Evolutionary conservation across 108 stramenopile genomes (phyloP).

Genomic region (Nitzschia palea): DNA sequence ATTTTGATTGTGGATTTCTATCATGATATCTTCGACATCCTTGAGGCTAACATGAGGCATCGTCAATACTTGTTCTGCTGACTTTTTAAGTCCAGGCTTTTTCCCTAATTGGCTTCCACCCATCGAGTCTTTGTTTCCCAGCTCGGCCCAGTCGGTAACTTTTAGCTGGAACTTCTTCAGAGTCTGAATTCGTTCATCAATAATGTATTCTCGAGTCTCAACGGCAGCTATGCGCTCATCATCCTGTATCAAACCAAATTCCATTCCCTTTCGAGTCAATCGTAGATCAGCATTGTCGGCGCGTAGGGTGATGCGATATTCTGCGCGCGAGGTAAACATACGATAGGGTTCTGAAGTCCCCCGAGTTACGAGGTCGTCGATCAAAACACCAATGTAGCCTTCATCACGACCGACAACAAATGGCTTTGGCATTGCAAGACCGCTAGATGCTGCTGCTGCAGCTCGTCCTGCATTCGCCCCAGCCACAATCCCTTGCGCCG

Average conservation of each 20-base stretch:
- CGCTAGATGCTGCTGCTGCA: slow-evolving; percentile 53
- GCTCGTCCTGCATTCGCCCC: slow-evolving; percentile 89
- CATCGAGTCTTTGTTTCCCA: slow-evolving; percentile 74
- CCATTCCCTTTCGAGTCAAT: slow-evolving; percentile 87
- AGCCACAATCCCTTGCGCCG: slow-evolving; percentile 94
- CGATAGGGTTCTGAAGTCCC: slow-evolving; percentile 96
- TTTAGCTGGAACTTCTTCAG: slow-evolving; percentile 71
- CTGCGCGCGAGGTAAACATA: slow-evolving; percentile 97
- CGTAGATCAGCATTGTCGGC: slow-evolving; percentile 97
- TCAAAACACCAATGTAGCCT: slow-evolving; percentile 95
- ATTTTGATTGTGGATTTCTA: slow-evolving; percentile 40
- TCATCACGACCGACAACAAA: slow-evolving; percentile 94
- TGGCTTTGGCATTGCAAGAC: slow-evolving; percentile 54
- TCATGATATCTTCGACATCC: slow-evolving; percentile 81
- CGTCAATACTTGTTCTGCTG: slow-evolving; percentile 82
- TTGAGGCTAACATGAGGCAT: slow-evolving; percentile 87
- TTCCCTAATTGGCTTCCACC: slow-evolving; percentile 65
- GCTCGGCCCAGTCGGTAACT: slow-evolving; percentile 78
- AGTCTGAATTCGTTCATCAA: slow-evolving; percentile 63
- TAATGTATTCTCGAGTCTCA: slow-evolving; percentile 68
- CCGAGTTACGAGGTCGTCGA: slow-evolving; percentile 96
- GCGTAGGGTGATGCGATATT: slow-evolving; percentile 89
- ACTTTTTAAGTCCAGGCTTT: slow-evolving; percentile 76
- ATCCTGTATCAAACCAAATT: slow-evolving; percentile 87
- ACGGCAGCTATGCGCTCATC: slow-evolving; percentile 81